phyloP scores from a whole-genome alignment of 2,329 filamentous ascomycete species.

The Penicillium griseofulvum region DNA sequence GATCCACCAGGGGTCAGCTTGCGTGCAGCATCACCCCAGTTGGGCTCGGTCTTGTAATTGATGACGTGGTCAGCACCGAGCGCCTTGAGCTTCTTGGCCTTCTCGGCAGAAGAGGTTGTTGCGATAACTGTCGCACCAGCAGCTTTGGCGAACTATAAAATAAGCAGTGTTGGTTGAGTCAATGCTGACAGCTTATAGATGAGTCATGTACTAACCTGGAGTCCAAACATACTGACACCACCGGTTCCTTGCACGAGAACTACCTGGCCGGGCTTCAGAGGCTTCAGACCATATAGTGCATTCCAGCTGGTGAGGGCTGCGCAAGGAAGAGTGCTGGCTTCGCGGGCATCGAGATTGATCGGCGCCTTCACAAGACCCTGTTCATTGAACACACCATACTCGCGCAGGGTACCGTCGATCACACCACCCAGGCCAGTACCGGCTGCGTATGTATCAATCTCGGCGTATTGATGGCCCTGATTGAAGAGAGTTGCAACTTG shows the following conservation, averaged over 20 bases:
- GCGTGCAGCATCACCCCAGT: slow-evolving; percentile 61
- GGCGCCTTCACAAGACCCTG: slow-evolving; percentile 65
- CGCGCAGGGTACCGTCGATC: slow-evolving; percentile 65
- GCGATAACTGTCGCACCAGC: slow-evolving; percentile 56
- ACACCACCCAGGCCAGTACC: slow-evolving; percentile 65
- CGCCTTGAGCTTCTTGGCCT: slow-evolving; percentile 52
- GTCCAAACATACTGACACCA: slow-evolving; percentile 57
- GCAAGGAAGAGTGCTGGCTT: slow-evolving; percentile 59
- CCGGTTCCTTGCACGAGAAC: slow-evolving; percentile 62
- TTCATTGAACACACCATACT: slow-evolving; percentile 67
- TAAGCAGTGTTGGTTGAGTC: not conserved
- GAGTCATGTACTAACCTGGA: slow-evolving; percentile 41
- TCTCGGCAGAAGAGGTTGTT: slow-evolving; percentile 57
- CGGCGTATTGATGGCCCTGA: slow-evolving; percentile 54
- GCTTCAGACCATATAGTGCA: slow-evolving; percentile 58
- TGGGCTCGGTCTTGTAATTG: slow-evolving; percentile 58
- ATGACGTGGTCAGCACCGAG: slow-evolving; percentile 59
- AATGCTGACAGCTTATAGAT: not conserved
- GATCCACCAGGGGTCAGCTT: slow-evolving; percentile 47
- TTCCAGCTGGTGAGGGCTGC: slow-evolving; percentile 66
- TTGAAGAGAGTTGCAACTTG: slow-evolving; percentile 59
- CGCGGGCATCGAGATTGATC: slow-evolving; percentile 50
- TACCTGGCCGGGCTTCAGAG: slow-evolving; percentile 54
- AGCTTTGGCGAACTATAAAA: slow-evolving; percentile 47
- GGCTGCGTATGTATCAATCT: slow-evolving; percentile 39